phyloP scores from a whole-genome alignment of 192 early-diverging fungal species.

The Coemansia sp. region DNA sequence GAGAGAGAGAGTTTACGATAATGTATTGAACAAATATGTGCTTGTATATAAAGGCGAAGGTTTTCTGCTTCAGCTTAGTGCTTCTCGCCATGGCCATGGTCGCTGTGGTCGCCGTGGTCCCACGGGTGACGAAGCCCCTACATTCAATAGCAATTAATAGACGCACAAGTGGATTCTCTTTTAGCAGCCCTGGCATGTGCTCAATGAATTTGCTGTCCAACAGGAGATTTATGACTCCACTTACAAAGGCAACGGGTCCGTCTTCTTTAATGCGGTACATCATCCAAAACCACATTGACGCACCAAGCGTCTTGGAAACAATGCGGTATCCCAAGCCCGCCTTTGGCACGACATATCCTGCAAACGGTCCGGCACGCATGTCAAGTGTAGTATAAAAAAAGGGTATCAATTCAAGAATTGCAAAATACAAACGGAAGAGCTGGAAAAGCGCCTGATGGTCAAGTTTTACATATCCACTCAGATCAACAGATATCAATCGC shows the following conservation, averaged over 20 bases:
- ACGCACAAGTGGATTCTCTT: neutral
- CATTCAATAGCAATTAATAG: neutral
- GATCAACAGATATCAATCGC: neutral
- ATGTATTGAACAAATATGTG: neutral
- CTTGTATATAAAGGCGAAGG: neutral
- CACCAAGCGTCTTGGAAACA: conserved; percentile 64
- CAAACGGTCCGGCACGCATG: conserved; percentile 40
- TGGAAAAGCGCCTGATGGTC: neutral
- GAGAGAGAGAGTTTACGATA: neutral
- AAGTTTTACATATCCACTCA: too few species aligned
- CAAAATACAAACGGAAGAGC: neutral
- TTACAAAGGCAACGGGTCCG: conserved; percentile 67
- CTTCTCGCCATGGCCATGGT: conserved; percentile 57
- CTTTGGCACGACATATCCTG: conserved; percentile 47
- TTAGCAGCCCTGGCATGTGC: neutral
- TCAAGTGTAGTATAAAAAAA: neutral
- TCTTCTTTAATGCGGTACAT: conserved; percentile 81
- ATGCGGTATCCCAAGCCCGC: conserved; percentile 51
- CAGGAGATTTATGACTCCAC: conserved; percentile 9
- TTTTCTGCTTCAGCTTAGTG: conserved; percentile 4
- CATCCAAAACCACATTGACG: conserved; percentile 82
- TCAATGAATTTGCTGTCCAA: neutral
- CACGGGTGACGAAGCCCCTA: conserved; percentile 72
- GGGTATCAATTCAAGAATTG: neutral
- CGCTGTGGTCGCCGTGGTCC: conserved; percentile 62